Evolutionary conservation across 345 rosid genomes (phyloP).

Genomic region (Anacardium occidentale): DNA sequence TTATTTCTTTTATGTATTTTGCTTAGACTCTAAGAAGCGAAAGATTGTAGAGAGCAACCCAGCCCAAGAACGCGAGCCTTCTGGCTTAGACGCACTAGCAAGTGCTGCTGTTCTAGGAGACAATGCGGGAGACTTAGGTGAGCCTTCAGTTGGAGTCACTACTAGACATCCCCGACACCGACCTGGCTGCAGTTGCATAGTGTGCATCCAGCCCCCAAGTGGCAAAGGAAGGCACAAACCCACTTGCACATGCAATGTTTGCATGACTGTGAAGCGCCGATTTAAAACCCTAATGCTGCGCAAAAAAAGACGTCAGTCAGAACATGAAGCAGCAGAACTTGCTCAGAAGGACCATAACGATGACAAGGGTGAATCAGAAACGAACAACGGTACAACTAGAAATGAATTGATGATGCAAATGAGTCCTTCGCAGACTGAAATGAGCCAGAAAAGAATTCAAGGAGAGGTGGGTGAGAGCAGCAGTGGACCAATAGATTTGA

Average conservation of each 20-base stretch:
- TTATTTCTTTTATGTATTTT: constrained; percentile 12
- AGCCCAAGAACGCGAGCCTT: constrained; percentile 42
- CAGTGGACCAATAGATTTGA: constrained; percentile 53
- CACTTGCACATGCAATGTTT: constrained; percentile 74
- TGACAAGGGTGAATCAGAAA: constrained; percentile 35
- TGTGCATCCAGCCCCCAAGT: constrained; percentile 98
- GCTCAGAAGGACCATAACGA: constrained; percentile 32
- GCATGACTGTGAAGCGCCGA: constrained; percentile 91
- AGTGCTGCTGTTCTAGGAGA: constrained; percentile 82
- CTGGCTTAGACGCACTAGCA: constrained; percentile 83
- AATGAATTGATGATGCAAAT: constrained; percentile 8
- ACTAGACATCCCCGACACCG: constrained; percentile 97
- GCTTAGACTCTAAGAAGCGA: constrained; percentile 60
- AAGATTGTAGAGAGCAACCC: constrained; percentile 39
- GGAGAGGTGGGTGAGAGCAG: constrained; percentile 40
- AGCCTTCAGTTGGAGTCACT: constrained; percentile 65
- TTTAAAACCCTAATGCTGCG: constrained; percentile 88
- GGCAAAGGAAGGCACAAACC: constrained; percentile 92
- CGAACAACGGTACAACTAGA: constrained; percentile 14
- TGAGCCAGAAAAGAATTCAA: constrained; percentile 28
- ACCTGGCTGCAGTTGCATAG: constrained; percentile 91
- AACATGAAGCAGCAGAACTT: constrained; percentile 45
- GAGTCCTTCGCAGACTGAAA: constrained; percentile 36
- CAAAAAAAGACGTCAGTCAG: constrained; percentile 78
- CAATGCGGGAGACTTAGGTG: constrained; percentile 37